Percentiles rank a stretch among this genome's conserved stretches.
phyloP scores from a whole-genome alignment of 2,329 filamentous ascomycete genomes.

The Pseudogymnoascus sp. region DNA sequence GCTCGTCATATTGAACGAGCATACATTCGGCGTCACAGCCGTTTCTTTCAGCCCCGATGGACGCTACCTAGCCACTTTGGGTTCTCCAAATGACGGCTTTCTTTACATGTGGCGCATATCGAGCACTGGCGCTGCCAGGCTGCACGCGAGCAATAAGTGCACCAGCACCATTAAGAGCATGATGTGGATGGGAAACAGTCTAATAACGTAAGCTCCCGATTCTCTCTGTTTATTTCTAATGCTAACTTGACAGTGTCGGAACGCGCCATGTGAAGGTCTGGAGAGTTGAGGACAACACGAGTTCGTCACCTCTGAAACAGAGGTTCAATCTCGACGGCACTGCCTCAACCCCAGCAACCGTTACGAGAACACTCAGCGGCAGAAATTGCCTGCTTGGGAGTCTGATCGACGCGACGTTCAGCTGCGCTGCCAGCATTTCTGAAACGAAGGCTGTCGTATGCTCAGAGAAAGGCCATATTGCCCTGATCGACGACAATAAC shows the following conservation, averaged over 20 bases:
- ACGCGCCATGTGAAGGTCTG: conserved; percentile 90
- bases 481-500: conserved; percentile 69
- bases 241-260: conserved; percentile 47
- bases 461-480: conserved; percentile 84
- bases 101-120: conserved; percentile 81
- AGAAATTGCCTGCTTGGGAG: conserved; percentile 80
- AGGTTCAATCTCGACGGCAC: conserved; percentile 42
- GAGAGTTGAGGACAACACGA: conserved; percentile 63
- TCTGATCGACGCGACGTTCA: conserved; percentile 77
- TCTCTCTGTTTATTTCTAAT: neutral
- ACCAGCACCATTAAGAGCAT: conserved; percentile 80
- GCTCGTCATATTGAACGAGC: conserved; percentile 77
- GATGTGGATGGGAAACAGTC: conserved; percentile 76
- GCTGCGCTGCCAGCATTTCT: conserved; percentile 63
- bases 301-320: conserved; percentile 55
- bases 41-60: conserved; percentile 86
- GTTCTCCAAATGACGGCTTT: conserved; percentile 85
- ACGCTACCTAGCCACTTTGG: conserved; percentile 78
- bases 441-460: conserved; percentile 71
- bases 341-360: conserved; percentile 23
- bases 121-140: conserved; percentile 68
- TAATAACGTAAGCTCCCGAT: conserved; percentile 55
- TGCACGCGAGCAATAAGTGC: conserved; percentile 86
- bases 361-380: conserved; percentile 63
- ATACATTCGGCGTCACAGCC: conserved; percentile 79